Evolutionary conservation across 2,329 filamentous ascomycete species (phyloP), one percentile per base, ranked within the genome.

Genomic region (Leptosphaerulina australis): DNA sequence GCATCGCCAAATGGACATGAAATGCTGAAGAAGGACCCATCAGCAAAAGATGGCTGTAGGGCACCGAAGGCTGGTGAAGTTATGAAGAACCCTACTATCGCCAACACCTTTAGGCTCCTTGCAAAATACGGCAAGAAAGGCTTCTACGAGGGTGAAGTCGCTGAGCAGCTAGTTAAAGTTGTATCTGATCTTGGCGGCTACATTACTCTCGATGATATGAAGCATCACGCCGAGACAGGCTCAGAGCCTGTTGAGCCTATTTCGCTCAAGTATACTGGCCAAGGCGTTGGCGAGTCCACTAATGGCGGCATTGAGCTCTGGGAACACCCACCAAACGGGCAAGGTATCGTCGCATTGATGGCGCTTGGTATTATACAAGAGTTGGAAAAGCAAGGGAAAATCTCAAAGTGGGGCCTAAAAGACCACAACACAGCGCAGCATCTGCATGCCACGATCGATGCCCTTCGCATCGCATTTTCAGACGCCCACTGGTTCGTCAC

Each of bases 321-420:
- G 93, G 94, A 99, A 68, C 93, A 97, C 69, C 92, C 93, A 26
- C 94, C 94, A 7, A 97, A 97, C 64, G 92, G 94, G 0, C 94
- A 97, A 74, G 94, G 94, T 1, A 92, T 97, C 58, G 90, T 97
- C 2, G 94, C 94, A 0, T 78, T 97, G 24, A 96, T 97, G 87
- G 90, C 94, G 0, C 79, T 99, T 0, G 94, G 94, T 1, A 96
- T 97, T 59, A 79, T 99, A 38, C 87, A 97, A 70, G 86, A 92
- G 68, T 81, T 97, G 1, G 90, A 96, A 73, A 83, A 85, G 51
- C 77, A 81, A 12, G 88, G 87, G 29, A 85, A 85, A 63, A 91
- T 97, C 51, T 85, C 88, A 0, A 81, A 78, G 0, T 96, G 94
- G 73, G 74, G 72, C 0, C 73, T 82, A 1, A 75, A 80, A 2